Evolutionary conservation across 257 asterid species (phyloP).

Genomic region (Cinchona pubescens): DNA sequence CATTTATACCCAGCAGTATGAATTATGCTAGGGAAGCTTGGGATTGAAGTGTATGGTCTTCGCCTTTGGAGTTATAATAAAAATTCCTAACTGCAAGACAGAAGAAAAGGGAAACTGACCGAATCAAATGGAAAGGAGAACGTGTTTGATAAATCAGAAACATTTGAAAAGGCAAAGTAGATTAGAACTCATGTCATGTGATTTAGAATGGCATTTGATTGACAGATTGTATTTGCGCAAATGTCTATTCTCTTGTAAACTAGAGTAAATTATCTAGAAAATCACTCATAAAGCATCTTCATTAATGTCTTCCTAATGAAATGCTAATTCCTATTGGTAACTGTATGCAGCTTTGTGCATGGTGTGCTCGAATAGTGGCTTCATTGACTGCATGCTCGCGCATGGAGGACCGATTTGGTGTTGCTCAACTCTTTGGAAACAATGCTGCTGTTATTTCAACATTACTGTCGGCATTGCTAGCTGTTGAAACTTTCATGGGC

Average conservation of each 20-base stretch:
- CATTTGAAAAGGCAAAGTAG: neutral
- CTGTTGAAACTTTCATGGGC: conserved; percentile 81
- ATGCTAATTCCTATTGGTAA: conserved; percentile 25
- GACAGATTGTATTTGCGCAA: neutral
- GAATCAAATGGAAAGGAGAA: neutral
- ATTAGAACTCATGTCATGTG: neutral
- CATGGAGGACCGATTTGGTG: conserved; percentile 87
- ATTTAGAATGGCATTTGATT: neutral
- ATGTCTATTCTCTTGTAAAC: neutral
- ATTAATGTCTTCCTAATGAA: neutral
- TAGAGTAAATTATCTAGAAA: neutral
- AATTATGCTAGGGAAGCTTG: no score
- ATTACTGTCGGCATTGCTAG: conserved; percentile 65
- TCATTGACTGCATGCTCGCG: conserved; percentile 77
- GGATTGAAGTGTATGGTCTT: no score
- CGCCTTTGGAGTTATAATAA: no score
- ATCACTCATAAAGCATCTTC: neutral
- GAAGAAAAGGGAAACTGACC: no score
- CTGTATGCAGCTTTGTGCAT: conserved; percentile 63
- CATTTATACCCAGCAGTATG: no score
- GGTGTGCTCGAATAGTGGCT: conserved; percentile 77
- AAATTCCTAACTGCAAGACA: no score
- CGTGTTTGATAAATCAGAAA: neutral
- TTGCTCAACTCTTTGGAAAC: conserved; percentile 89
- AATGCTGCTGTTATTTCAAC: conserved; percentile 72